Evolutionary conservation across 768 basidiomycete species (phyloP).

Genomic region (Mycena alexandri): DNA sequence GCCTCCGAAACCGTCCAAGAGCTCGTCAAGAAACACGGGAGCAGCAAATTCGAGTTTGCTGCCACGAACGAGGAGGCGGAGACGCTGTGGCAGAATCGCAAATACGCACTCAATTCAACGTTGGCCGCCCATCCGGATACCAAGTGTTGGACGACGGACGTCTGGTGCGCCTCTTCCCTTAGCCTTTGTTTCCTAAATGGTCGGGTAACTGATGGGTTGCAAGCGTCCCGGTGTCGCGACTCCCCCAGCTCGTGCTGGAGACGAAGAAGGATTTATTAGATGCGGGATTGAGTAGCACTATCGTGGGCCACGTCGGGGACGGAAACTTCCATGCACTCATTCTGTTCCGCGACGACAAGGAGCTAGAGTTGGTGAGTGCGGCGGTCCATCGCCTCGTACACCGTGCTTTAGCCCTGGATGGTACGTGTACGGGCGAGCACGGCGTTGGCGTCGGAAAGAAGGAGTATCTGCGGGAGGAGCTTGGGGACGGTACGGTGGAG

Average conservation of each 20-base stretch:
- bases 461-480: constrained; percentile 84
- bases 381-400: constrained; percentile 80
- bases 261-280: constrained; percentile 82
- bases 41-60: constrained; percentile 79
- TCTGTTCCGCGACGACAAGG: constrained; percentile 70
- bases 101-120: constrained; percentile 83
- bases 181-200: not conserved
- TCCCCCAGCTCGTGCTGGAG: constrained; percentile 79
- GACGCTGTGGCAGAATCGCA: constrained; percentile 87
- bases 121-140: constrained; percentile 72
- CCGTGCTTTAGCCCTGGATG: constrained; percentile 80
- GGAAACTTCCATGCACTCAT: constrained; percentile 71
- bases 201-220: not conserved
- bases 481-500: constrained; percentile 84
- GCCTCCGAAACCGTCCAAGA: constrained; percentile 69
- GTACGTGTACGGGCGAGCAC: constrained; percentile 89
- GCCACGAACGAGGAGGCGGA: constrained; percentile 80
- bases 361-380: constrained; percentile 64
- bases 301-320: constrained; percentile 79
- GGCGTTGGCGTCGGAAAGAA: constrained; percentile 91
- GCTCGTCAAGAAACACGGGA: constrained; percentile 77
- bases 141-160: constrained; percentile 89
- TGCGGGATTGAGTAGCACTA: constrained; percentile 56
- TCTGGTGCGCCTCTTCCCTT: constrained; percentile 69
- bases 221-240: constrained; percentile 77